Percentiles rank a stretch among this genome's conserved stretches.
These are phyloP conservation scores for Hypoxylon sp. DNA, from an alignment of 2,329 filamentous ascomycete genomes.

Conservation along the genomic window DNA sequence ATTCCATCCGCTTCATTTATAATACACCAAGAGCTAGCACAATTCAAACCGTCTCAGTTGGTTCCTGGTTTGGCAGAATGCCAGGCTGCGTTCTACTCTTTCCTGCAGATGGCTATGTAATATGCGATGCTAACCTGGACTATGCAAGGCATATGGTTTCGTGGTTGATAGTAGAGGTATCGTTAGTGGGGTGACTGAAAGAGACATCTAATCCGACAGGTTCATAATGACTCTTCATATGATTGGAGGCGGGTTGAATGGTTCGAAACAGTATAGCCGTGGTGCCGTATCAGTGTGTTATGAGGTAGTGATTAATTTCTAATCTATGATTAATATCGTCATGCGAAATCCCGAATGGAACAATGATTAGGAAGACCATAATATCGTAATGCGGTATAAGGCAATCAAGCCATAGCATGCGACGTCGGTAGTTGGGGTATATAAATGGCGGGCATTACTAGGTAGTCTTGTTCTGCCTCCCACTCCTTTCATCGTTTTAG, in stretches of 20 bases:
- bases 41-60: background rate
- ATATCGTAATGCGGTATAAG: conserved; percentile 11
- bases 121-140: conserved; percentile 5
- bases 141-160: conserved; percentile 35
- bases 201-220: background rate
- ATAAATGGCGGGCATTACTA: conserved; percentile 9
- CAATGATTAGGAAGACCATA: conserved; percentile 3
- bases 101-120: background rate
- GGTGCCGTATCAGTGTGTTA: too few species aligned
- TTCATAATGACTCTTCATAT: too few species aligned
- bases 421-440: conserved; percentile 6
- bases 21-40: background rate
- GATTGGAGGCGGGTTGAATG: too few species aligned
- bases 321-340: conserved; percentile 3
- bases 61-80: background rate
- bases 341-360: conserved; percentile 11
- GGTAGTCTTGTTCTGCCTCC: too few species aligned
- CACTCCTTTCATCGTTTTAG: too few species aligned
- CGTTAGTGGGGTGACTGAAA: conserved; percentile 7
- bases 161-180: conserved; percentile 36
- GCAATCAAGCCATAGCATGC: conserved; percentile 2
- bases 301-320: too few species aligned
- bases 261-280: too few species aligned
- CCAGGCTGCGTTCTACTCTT: background rate
- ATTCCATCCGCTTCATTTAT: too few species aligned